Base-by-base conservation (phyloP, 2,329 filamentous ascomycete genomes). In the Corinectria fuckeliana region DNA sequence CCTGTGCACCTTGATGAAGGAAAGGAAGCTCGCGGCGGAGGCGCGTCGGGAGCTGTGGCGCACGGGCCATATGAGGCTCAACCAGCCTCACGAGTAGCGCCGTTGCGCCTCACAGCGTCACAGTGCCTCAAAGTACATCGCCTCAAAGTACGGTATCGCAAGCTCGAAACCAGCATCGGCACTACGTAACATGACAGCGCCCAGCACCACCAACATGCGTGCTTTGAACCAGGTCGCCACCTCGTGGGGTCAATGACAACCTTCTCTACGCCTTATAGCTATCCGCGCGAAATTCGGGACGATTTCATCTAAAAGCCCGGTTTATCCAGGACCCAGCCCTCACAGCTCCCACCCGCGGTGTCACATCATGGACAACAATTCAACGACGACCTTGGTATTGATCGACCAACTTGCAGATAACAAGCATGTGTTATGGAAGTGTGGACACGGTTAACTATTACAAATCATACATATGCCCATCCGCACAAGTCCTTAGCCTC, bases 41-140 rank as follows among this genome's bases (percentile, higher is more conserved):
- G 59, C 59, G 59, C 59, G 59, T 61, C 54, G 59, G 36, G 48
- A 61, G 59, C 50, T 54, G 11, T 5, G 1, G 38, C 6, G 59
- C 59, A 61, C 59, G 55, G 59, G 20, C 59, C 59, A 55, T 13
- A 18, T 50, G 50, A 50, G 59, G 59, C 59, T 58, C 59, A 53
- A 52, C 34, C 54, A 49, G 53, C 56, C 51, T 59, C 44, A 21
- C 39, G 20, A 23, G 34, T 56, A 38, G 44, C 48, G 41, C 28
- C 32, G 51, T 39, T 30, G 42, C 23, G 42, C 47, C 39, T 39
- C 42, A 41, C 38, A 28, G 41, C 32, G 39, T 23, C 54, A 51
- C 30, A 47, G 41, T 57, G 41, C 23, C 39, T 34, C 34, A 48
- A 47, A 47, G 55, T 21, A 51, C 30, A 47, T 32, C 52, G 41